phyloP scores from a whole-genome alignment of 371 early-diverging fungal species.

The Dichotomocladium elegans region DNA sequence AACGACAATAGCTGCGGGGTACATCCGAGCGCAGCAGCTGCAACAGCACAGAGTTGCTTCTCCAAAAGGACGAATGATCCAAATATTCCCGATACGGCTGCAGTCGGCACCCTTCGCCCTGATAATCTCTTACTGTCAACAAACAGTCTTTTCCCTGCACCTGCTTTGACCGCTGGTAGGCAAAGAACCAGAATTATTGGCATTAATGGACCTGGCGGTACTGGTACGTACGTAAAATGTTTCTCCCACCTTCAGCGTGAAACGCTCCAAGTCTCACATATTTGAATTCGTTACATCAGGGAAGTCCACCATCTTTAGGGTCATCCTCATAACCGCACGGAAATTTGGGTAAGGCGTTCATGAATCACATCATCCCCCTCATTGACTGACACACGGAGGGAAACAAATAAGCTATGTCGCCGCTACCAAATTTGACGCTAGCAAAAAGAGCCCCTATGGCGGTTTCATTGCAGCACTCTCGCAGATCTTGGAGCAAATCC shows the following conservation, averaged over 20 bases:
- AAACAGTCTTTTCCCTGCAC: no score
- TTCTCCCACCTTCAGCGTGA: not conserved
- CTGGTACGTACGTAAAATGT: not conserved
- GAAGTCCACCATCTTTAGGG: constrained; percentile 36
- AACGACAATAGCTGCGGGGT: no score
- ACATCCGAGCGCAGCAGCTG: no score
- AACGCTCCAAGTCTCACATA: not conserved
- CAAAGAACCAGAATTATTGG: constrained; percentile 20
- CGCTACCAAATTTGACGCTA: constrained; percentile 34
- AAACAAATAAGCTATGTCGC: constrained; percentile 36
- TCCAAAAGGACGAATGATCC: no score
- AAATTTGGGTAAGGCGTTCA: constrained; percentile 26
- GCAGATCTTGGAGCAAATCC: constrained; percentile 38
- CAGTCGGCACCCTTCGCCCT: no score
- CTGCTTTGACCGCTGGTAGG: no score
- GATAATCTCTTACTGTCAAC: no score
- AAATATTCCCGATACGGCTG: no score
- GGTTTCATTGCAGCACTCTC: constrained; percentile 36
- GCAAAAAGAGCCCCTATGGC: constrained; percentile 37
- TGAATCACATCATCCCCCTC: no score
- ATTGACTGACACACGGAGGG: no score
- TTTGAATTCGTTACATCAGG: constrained; percentile 12
- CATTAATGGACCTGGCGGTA: constrained; percentile 39
- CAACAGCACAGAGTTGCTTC: no score
- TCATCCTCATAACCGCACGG: constrained; percentile 33